Percentiles rank a stretch among this genome's conserved stretches.
These are phyloP conservation scores for Lenwebbia sp. DNA, from an alignment of 345 rosid genomes.

Conservation along the genomic window DNA sequence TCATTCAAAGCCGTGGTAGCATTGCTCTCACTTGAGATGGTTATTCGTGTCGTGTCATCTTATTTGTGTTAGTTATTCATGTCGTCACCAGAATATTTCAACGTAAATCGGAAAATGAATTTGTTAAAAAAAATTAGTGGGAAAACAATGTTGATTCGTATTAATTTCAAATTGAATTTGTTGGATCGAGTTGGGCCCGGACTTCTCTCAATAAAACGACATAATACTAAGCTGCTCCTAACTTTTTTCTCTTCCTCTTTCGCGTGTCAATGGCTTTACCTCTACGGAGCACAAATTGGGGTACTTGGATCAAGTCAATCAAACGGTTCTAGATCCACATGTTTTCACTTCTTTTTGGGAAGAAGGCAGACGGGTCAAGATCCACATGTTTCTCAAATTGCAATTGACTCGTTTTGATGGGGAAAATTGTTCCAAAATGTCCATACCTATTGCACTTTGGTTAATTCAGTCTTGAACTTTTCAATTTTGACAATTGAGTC, in stretches of 20 bases:
- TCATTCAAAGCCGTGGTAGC: background rate
- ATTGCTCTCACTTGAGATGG: accelerated
- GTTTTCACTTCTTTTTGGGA: no score
- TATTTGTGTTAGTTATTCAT: background rate
- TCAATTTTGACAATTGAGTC: no score
- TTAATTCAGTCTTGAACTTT: no score
- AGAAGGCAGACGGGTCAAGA: no score
- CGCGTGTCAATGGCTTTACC: background rate
- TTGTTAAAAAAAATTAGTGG: background rate
- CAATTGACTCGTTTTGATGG: no score
- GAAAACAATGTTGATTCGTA: background rate
- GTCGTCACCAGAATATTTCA: background rate
- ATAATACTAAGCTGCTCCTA: background rate
- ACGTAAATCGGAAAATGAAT: background rate
- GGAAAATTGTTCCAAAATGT: no score
- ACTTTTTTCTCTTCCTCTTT: background rate
- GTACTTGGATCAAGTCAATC: no score
- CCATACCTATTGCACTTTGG: no score
- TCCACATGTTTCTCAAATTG: no score
- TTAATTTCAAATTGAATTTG: background rate
- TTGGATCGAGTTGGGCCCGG: background rate
- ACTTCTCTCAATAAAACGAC: background rate
- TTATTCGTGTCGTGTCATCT: background rate
- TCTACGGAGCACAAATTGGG: no score
- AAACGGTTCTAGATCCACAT: no score